Evolutionary conservation across 768 basidiomycete genomes (phyloP), one percentile per base, ranked within the genome.

Genomic region (Pulveroboletus sp.): DNA sequence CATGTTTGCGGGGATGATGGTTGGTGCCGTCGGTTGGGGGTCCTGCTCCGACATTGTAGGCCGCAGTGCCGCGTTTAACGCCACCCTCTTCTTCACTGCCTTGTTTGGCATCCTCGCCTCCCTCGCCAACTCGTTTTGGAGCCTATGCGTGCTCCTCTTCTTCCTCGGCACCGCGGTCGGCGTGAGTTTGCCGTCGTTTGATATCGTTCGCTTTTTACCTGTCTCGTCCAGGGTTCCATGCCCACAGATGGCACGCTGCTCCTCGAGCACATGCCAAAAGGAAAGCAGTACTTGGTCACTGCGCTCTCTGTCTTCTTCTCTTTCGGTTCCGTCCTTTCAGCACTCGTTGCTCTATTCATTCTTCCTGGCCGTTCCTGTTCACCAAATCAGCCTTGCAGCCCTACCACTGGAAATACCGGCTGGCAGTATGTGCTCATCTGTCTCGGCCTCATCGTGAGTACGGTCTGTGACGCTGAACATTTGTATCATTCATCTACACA

Each of bases 1-100:
- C 4, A 93, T 91, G 80, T 93, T 93, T 62, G 83, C 79, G 11
- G 91, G 95, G n/a, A 98, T 98, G 95, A 96, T 97, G 93, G 63
- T 96, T 43, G 91, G 94, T 2, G 88, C 90, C 1, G 70, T 93
- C 9, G 89, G 86, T 5, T 93, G 94, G 93, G 94, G 94, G 49
- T 85, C 89, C 20, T 93, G 89, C 55, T 94, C 93, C 10, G 95
- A 98, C 67, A 69, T 95, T 6, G 72, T 90, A 62, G 96, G 96
- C 3, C 83, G 95, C 32, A 88, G 82, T 47, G 72, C 86, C 3
- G 93, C 94, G 0, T 99, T 98, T 73, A 96, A 97, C 55, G 79
- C 83, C 2, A 98, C 96, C 0, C 78, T 99, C 2, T 86, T 89
- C 66, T 83, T 98, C 63, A 94, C 95, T 0, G 76, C 93, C 17